Evolutionary conservation across 2,329 filamentous ascomycete species (phyloP).

Genomic region (Xylariales sp.): DNA sequence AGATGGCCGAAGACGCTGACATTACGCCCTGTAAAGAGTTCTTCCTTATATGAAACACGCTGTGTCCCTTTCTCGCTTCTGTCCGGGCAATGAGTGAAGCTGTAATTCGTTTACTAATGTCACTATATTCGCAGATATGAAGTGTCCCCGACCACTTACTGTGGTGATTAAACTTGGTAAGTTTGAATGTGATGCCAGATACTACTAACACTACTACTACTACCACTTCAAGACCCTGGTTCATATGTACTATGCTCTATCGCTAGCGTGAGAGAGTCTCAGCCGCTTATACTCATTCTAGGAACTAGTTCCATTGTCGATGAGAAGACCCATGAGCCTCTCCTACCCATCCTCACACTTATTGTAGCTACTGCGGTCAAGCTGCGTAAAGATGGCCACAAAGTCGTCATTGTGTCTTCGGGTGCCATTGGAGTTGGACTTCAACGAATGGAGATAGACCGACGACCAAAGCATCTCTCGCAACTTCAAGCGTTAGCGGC

Average conservation of each 20-base stretch:
- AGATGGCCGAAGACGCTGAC: constrained; percentile 20
- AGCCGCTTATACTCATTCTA: constrained; percentile 32
- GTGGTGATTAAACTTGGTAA: constrained; percentile 86
- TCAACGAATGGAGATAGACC: constrained; percentile 81
- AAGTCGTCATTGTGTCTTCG: constrained; percentile 93
- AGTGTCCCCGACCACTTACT: constrained; percentile 60
- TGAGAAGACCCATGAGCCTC: constrained; percentile 88
- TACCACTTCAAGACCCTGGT: no score
- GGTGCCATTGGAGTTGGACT: constrained; percentile 94
- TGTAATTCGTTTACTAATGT: no score
- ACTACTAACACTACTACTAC: no score
- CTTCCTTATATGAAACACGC: neutral
- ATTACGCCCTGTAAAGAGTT: constrained; percentile 23
- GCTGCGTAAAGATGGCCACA: constrained; percentile 84
- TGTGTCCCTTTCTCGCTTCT: neutral
- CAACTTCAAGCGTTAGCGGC: constrained; percentile 90
- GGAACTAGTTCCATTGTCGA: constrained; percentile 99
- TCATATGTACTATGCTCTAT: no score
- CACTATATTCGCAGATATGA: constrained; percentile 55
- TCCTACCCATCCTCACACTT: constrained; percentile 82
- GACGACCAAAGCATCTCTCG: constrained; percentile 84
- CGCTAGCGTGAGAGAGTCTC: neutral
- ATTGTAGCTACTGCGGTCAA: constrained; percentile 93
- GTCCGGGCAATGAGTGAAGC: no score
- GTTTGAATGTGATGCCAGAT: constrained; percentile 23